Base-by-base conservation (phyloP, 495 filamentous ascomycete species). In the Penicilliopsis zonata region DNA sequence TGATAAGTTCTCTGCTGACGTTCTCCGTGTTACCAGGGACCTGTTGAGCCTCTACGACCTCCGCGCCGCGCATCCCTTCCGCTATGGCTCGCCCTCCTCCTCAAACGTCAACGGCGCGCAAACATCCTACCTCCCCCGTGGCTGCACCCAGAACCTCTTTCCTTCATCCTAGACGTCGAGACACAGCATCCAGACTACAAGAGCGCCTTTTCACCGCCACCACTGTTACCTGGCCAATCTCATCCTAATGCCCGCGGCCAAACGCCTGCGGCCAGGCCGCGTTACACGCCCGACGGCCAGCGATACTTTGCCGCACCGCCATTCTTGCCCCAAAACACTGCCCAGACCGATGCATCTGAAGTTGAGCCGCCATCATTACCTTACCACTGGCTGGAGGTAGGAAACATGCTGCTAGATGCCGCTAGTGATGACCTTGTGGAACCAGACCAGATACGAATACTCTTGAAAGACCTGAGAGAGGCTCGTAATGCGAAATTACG, bases 41-140 rank as follows among this genome's bases (percentile, higher is more conserved):
- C 75, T 39, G 76, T 84, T 20, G 74, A 77, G 19, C 54, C 72
- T 26, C 74, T 98, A 29, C 69, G 69, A 18, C 90, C 90, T 6
- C 87, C 90, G 0, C 78, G 86, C 41, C 77, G 86, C 43, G 70
- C 79, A 36, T 57, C 77, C 18, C 53, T 96, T 26, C 90, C 90
- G 9, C 76, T 96, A 49, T 96, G 92, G 92, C 80, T 96, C 29
- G 90, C 92, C n/a, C 73, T 96, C 30, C 78, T 95, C 34, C 78
- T 98, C 32, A 95, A 98, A 59, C 83, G 86, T 39, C 92, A 98
- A 63, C 75, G 80, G 20, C 78, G 88, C 47, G 88, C 86, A 50
- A 93, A 94, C 60, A 95, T 96, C 52, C 59, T 86, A 24, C 82
- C 90, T 0, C 90, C 90, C 0, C 55, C 81, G 31, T 98, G 90